phyloP scores from a whole-genome alignment of 2,329 filamentous ascomycete species.

The Neonectria sp. region DNA sequence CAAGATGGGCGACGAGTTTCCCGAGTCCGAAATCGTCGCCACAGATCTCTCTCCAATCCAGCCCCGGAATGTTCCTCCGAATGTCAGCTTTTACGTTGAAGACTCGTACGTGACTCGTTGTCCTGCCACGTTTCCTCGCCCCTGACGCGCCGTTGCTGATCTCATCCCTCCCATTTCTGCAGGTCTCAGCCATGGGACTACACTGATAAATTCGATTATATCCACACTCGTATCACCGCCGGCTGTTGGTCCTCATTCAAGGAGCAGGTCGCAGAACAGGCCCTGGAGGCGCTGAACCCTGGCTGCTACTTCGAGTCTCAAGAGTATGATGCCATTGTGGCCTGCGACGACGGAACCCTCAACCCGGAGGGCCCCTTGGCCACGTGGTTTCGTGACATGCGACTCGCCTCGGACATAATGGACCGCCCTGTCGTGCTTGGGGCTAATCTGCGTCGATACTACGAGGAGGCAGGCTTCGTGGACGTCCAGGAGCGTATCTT shows the following conservation, averaged over 20 bases:
- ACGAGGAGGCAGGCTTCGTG: slow-evolving; percentile 67
- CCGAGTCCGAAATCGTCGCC: slow-evolving; percentile 70
- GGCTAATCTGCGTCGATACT: slow-evolving; percentile 54
- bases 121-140: background rate
- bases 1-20: slow-evolving; percentile 75
- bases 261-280: slow-evolving; percentile 65
- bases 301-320: slow-evolving; percentile 71
- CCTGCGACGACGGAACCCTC: slow-evolving; percentile 64
- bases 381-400: slow-evolving; percentile 59
- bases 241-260: slow-evolving; percentile 67
- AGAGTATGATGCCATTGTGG: slow-evolving; percentile 57
- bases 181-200: slow-evolving; percentile 67
- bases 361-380: slow-evolving; percentile 54
- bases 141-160: slow-evolving; percentile 8
- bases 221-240: slow-evolving; percentile 66
- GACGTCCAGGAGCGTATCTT: slow-evolving; percentile 67
- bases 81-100: slow-evolving; percentile 82
- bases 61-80: slow-evolving; percentile 76
- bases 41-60: slow-evolving; percentile 80
- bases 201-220: slow-evolving; percentile 69
- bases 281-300: slow-evolving; percentile 64
- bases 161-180: background rate
- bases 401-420: slow-evolving; percentile 55
- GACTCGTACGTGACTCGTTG: slow-evolving; percentile 62
- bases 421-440: slow-evolving; percentile 57